Conservation (phyloP, 1,284 basidiomycete genomes). For the Golubevia sp. region DNA sequence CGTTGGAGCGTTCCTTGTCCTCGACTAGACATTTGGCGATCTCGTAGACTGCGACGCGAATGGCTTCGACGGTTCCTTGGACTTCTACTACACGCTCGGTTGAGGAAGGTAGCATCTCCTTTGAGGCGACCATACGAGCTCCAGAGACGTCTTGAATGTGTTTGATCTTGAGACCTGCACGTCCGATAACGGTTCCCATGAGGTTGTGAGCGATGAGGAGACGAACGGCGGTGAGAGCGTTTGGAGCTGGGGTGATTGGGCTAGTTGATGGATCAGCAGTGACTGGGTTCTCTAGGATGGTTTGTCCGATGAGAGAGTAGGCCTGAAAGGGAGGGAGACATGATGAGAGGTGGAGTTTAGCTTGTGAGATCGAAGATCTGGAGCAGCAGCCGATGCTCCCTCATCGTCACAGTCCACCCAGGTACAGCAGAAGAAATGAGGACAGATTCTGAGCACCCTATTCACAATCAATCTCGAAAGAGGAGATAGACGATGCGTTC, state of each 20-base stretch:
- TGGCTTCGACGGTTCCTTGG: slow-evolving; percentile 86
- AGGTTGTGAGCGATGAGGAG: slow-evolving; percentile 63
- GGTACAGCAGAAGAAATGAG: too few species aligned
- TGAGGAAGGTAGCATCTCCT: slow-evolving; percentile 61
- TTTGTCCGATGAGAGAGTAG: slow-evolving; percentile 89
- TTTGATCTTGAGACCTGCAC: slow-evolving; percentile 61
- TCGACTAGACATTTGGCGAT: slow-evolving; percentile 93
- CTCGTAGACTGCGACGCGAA: slow-evolving; percentile 87
- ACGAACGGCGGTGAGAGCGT: slow-evolving; percentile 84
- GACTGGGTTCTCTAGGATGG: slow-evolving; percentile 75
- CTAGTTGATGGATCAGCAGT: slow-evolving; percentile 72
- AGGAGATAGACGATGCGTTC: too few species aligned
- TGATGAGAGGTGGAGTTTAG: too few species aligned
- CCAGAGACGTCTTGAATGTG: slow-evolving; percentile 61
- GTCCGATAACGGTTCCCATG: slow-evolving; percentile 62
- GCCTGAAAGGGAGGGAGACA: slow-evolving; percentile 70
- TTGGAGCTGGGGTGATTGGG: slow-evolving; percentile 68
- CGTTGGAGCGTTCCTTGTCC: slow-evolving; percentile 91
- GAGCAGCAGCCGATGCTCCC: too few species aligned
- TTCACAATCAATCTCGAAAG: too few species aligned
- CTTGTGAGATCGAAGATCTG: too few species aligned
- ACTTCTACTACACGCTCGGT: slow-evolving; percentile 85
- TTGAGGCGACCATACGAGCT: slow-evolving; percentile 61
- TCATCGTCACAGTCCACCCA: too few species aligned
- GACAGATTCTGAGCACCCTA: too few species aligned